These are phyloP conservation scores for Barnettozyma sp. DNA, from an alignment of 805 yeast genomes.

Conservation along the genomic window DNA sequence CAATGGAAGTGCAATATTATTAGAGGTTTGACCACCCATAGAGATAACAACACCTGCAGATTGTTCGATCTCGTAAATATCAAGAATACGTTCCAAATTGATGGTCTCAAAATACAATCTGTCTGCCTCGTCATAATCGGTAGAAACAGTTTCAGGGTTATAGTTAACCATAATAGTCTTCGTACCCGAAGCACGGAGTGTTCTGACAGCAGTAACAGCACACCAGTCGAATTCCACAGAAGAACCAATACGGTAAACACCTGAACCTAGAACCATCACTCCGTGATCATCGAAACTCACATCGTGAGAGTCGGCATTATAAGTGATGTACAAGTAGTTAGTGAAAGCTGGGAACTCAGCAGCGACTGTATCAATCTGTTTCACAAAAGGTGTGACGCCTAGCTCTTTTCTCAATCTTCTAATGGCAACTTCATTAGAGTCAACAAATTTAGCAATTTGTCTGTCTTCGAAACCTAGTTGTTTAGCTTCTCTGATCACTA, in stretches of 20 bases:
- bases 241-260: slow-evolving; percentile 98
- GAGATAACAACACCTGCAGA: slow-evolving; percentile 90
- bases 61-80: slow-evolving; percentile 87
- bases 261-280: slow-evolving; percentile 93
- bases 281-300: slow-evolving; percentile 88
- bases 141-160: slow-evolving; percentile 98
- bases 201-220: slow-evolving; percentile 95
- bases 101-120: slow-evolving; percentile 93
- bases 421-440: slow-evolving; percentile 87
- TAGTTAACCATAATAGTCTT: slow-evolving; percentile 96
- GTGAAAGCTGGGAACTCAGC: slow-evolving; percentile 98
- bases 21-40: slow-evolving; percentile 99
- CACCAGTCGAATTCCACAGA: slow-evolving; percentile 99
- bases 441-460: slow-evolving; percentile 84
- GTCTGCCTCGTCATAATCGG: slow-evolving; percentile 98
- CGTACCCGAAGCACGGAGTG: slow-evolving; percentile 75
- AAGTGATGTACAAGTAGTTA: slow-evolving; percentile 90
- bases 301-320: slow-evolving; percentile 86
- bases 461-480: slow-evolving; percentile 96
- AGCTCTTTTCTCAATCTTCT: slow-evolving; percentile 82
- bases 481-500: slow-evolving; percentile 75
- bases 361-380: slow-evolving; percentile 97
- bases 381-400: slow-evolving; percentile 86
- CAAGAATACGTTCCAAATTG: slow-evolving; percentile 88
- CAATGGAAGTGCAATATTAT: slow-evolving; percentile 88